Conservation (phyloP, 1,139 yeast species). For the Hemisphaericaspora xylofermentans region DNA sequence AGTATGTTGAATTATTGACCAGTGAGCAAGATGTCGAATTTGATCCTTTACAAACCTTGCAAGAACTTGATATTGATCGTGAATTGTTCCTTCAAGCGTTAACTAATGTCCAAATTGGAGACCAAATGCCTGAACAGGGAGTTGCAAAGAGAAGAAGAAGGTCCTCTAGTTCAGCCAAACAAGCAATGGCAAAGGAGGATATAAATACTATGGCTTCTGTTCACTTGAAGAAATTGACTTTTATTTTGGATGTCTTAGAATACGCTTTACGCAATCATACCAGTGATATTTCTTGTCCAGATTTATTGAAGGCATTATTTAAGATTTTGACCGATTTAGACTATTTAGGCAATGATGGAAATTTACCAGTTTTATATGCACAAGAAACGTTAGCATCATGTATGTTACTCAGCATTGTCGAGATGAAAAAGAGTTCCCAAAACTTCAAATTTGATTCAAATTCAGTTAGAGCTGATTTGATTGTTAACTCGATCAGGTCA, state of each 20-base stretch:
- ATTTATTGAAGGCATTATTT: conserved; percentile 58
- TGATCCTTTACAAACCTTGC: conserved; percentile 56
- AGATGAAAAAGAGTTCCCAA: conserved; percentile 36
- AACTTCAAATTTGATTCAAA: conserved; percentile 53
- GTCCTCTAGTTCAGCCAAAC: conserved; percentile 73
- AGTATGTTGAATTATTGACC: conserved; percentile 57
- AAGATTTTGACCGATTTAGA: conserved; percentile 80
- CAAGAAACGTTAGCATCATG: conserved; percentile 90
- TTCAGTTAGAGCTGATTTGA: conserved; percentile 79
- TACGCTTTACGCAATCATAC: conserved; percentile 26
- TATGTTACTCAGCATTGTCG: conserved; percentile 68
- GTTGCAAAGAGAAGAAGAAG: conserved; percentile 75
- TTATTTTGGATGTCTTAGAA: conserved; percentile 79
- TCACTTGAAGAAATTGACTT: conserved; percentile 76
- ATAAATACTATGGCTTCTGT: conserved; percentile 71
- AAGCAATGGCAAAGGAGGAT: conserved; percentile 70
- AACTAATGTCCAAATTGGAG: conserved; percentile 46
- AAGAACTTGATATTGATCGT: conserved; percentile 45
- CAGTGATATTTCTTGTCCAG: conserved; percentile 38
- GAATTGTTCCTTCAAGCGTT: conserved; percentile 50
- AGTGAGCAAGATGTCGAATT: conserved; percentile 39
- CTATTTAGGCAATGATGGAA: conserved; percentile 86
- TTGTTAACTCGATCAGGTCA: conserved; percentile 86
- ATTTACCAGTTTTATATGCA: conserved; percentile 84
- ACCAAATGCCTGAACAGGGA: conserved; percentile 45